These are phyloP conservation scores for Knoxdaviesia capensis DNA, from an alignment of 2,329 filamentous ascomycete species.

Conservation along the genomic window DNA sequence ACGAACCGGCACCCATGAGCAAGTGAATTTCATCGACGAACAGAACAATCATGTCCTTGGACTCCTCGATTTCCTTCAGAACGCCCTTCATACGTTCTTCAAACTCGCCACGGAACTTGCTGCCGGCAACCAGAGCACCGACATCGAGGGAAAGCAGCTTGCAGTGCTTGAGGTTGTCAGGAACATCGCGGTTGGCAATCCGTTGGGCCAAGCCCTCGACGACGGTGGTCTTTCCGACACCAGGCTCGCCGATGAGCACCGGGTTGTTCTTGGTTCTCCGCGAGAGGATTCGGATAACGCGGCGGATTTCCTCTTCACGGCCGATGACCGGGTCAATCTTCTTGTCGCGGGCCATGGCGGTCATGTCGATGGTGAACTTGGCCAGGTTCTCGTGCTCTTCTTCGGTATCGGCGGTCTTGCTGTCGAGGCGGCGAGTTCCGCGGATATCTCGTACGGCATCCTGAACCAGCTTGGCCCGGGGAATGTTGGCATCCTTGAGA, in stretches of 20 bases:
- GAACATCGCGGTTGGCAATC: slow-evolving; percentile 92
- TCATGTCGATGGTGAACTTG: slow-evolving; percentile 99
- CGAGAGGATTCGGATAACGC: slow-evolving; percentile 80
- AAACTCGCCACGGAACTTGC: slow-evolving; percentile 96
- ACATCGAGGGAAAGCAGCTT: slow-evolving; percentile 90
- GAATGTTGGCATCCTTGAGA: slow-evolving; percentile 73
- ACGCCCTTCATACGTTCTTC: slow-evolving; percentile 99
- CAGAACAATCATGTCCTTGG: slow-evolving; percentile 90
- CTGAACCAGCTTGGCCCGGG: slow-evolving; percentile 77
- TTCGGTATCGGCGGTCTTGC: slow-evolving; percentile 86
- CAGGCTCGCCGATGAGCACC: slow-evolving; percentile 89
- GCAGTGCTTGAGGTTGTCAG: slow-evolving; percentile 85
- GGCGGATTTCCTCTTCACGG: slow-evolving; percentile 82
- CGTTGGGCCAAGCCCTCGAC: slow-evolving; percentile 89
- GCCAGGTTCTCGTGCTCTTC: slow-evolving; percentile 86
- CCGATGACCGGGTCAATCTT: slow-evolving; percentile 97
- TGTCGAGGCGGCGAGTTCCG: slow-evolving; percentile 83
- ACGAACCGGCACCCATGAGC: slow-evolving; percentile 89
- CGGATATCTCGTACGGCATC: slow-evolving; percentile 81
- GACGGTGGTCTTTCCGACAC: slow-evolving; percentile 96
- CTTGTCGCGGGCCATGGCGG: slow-evolving; percentile 82
- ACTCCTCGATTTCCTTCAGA: slow-evolving; percentile 85
- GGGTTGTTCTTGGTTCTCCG: slow-evolving; percentile 97
- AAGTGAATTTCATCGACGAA: slow-evolving; percentile 99
- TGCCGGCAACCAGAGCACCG: slow-evolving; percentile 83